Percentiles rank a stretch among this genome's conserved stretches.
Evolutionary conservation across 257 asterid species (phyloP).

Genomic region (Ehretia macrophylla): DNA sequence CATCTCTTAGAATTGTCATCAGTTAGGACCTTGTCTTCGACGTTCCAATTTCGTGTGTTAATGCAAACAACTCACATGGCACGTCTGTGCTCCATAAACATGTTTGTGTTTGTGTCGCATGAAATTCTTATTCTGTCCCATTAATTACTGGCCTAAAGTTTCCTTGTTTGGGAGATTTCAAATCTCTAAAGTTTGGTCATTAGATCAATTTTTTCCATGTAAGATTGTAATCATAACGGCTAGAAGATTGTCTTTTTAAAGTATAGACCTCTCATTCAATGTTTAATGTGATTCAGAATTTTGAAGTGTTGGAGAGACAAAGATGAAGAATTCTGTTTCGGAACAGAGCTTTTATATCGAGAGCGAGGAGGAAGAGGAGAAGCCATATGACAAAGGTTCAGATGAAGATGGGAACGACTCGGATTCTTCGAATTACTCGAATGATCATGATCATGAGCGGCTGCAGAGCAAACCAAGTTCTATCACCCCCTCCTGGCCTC

Average conservation of each 20-base stretch:
- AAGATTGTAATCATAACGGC: background rate
- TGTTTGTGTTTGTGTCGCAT: too few relatives aligned
- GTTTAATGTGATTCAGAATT: conserved; percentile 16
- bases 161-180: background rate
- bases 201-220: background rate
- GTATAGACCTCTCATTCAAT: background rate
- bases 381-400: background rate
- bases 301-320: conserved; percentile 19
- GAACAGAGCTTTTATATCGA: conserved; percentile 82
- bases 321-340: conserved; percentile 74
- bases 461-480: conserved; percentile 46
- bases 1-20: too few relatives aligned
- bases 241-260: background rate
- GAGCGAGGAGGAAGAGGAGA: conserved; percentile 63
- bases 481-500: conserved; percentile 75
- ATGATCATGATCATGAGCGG: conserved; percentile 31
- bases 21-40: too few relatives aligned
- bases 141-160: too few relatives aligned
- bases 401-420: conserved; percentile 47
- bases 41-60: too few relatives aligned
- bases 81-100: too few relatives aligned
- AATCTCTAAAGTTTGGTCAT: background rate
- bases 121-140: too few relatives aligned
- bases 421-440: conserved; percentile 48
- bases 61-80: too few relatives aligned